A percentile compares a stretch with the other conserved stretches of the same genome.
Conservation (phyloP, 208 protist species). For the Leishmania tarentolae region DNA sequence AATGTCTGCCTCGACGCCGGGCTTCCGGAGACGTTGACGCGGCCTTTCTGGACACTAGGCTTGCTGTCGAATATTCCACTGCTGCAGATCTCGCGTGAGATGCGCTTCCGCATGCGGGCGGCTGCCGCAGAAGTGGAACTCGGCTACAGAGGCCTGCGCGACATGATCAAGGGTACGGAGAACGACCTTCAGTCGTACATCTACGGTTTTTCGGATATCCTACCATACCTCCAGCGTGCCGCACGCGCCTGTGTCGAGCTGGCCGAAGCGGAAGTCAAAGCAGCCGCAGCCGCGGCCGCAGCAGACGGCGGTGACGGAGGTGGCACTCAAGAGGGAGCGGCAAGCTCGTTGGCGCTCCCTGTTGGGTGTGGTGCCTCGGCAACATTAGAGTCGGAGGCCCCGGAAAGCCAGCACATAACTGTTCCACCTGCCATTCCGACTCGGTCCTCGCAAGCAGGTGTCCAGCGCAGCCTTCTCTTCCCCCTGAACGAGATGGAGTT, state of each 20-base stretch:
- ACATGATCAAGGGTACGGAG: constrained; percentile 46
- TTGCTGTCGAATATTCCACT: constrained; percentile 49
- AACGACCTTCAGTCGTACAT: constrained; percentile 50
- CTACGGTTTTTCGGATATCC: constrained; percentile 29
- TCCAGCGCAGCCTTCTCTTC: constrained; percentile 23
- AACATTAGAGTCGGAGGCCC: background rate
- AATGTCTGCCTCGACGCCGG: constrained; percentile 45
- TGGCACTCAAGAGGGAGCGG: background rate
- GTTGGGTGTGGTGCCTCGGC: background rate
- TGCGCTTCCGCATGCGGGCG: constrained; percentile 50
- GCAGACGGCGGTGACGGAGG: background rate
- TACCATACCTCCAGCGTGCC: constrained; percentile 28
- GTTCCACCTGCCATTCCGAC: constrained; percentile 17
- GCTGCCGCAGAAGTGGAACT: constrained; percentile 51
- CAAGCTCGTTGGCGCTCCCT: background rate
- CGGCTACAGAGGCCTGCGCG: constrained; percentile 38
- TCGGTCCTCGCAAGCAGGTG: constrained; percentile 18
- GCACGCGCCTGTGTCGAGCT: constrained; percentile 25
- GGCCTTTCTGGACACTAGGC: constrained; percentile 43
- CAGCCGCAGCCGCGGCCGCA: constrained; percentile 7
- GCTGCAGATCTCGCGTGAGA: constrained; percentile 51
- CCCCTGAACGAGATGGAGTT: constrained; percentile 33
- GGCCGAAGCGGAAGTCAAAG: constrained; percentile 26
- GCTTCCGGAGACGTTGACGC: constrained; percentile 43
- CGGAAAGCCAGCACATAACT: background rate